Evolutionary conservation across 1,284 basidiomycete genomes (phyloP), one percentile per base, ranked within the genome.

Genomic region (Termitomyces sp.): DNA sequence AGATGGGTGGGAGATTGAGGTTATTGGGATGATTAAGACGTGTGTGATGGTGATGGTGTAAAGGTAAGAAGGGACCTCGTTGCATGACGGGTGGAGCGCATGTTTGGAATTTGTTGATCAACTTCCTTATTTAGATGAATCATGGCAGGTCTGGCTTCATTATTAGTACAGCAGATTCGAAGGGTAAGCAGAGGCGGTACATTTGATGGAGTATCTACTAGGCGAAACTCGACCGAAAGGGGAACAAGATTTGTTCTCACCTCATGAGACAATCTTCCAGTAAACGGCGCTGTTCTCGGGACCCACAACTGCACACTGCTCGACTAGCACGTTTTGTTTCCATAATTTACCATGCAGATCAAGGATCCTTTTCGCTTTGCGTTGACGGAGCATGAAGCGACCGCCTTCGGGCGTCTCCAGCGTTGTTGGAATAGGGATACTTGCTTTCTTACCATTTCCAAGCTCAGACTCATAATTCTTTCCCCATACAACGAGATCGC

Each of bases 361-460:
- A 56, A 75, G 79, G 12, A 91, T 82, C 41, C 78, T 77, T 43
- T 76, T 79, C n/a, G 79, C 79, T 53, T 67, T 77, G 58, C 70
- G 75, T 61, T 67, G 73, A 55, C 70, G 72, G 58, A 88, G 69
- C 77, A 84, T 81, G 59, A 88, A 73, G 56, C 83, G 75, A 47
- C 75, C 78, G 4, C 77, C 83, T 54, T 78, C 79, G 1, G 73
- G 68, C n/a, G 71, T 70, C 54, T 76, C 72, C 56, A 87, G 68
- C 21, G 73, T 71, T 15, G 80, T 78, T 0, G 95, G 94, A 13
- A 83, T 73, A 0, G 90, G 80, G 7, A 87, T 65, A 65, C 88
- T 92, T 4, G 84, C 79, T 53, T 87, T 81, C 68, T 88, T 92
- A 40, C 92, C 92, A 58, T 86, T 94, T 4, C 94, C 95, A 5